phyloP scores from a whole-genome alignment of 495 filamentous ascomycete genomes.

The Hyaloscypha hepaticicola region DNA sequence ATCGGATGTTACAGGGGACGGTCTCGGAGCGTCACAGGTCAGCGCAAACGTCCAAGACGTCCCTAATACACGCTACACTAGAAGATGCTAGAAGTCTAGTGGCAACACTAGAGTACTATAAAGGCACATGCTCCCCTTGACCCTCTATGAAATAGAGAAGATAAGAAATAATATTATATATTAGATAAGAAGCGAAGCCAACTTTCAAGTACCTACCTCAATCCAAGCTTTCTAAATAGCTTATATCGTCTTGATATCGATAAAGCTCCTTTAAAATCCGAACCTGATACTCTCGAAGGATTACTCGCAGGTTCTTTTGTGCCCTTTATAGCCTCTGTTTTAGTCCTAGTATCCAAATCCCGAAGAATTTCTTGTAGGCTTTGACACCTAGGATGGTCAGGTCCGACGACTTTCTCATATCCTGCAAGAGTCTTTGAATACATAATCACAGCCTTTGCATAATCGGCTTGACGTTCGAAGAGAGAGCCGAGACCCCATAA shows the following conservation, averaged over 20 bases:
- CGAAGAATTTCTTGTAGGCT: conserved; percentile 9
- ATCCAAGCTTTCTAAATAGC: conserved; percentile 16
- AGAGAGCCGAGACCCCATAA: conserved; percentile 7
- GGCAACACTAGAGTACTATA: conserved; percentile 3
- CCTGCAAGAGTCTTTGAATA: conserved; percentile 20
- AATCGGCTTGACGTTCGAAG: conserved; percentile 14
- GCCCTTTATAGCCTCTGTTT: conserved; percentile 4
- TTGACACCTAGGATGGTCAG: conserved; percentile 13
- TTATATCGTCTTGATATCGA: conserved; percentile 12
- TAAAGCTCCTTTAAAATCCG: conserved; percentile 9
- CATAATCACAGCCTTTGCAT: conserved; percentile 16
- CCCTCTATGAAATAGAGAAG: neutral
- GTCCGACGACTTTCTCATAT: conserved; percentile 21
- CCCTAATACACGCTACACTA: conserved; percentile 3
- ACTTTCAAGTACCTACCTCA: conserved; percentile 5
- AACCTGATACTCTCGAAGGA: conserved; percentile 5
- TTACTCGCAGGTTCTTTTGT: neutral
- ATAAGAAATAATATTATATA: conserved; percentile 10
- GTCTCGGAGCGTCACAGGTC: too few species aligned
- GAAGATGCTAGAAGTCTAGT: conserved; percentile 8
- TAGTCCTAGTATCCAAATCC: conserved; percentile 8
- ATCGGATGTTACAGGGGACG: too few species aligned
- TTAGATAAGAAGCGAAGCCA: conserved; percentile 5
- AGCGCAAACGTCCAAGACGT: neutral
- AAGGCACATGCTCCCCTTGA: conserved; percentile 5